These are phyloP conservation scores for Saccharomycopsis oosterbeekiorum DNA, from an alignment of 805 yeast species.

Conservation along the genomic window DNA sequence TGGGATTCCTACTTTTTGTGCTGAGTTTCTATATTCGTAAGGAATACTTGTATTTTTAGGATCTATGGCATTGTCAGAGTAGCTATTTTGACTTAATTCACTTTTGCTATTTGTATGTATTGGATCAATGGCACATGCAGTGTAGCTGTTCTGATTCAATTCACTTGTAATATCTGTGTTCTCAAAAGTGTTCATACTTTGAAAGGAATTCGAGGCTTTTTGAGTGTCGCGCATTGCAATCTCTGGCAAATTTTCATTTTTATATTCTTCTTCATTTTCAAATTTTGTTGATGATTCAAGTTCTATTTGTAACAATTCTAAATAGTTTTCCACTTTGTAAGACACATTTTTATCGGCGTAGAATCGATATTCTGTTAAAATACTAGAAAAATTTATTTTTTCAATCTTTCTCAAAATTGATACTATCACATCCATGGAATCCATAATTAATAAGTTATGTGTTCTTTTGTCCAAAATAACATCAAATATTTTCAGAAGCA, in stretches of 20 bases:
- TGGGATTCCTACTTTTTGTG: constrained; percentile 19
- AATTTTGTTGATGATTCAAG: constrained; percentile 28
- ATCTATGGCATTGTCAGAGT: not conserved
- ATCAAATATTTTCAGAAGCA: constrained; percentile 58
- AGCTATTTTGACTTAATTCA: not conserved
- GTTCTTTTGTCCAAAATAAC: constrained; percentile 49
- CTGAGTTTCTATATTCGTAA: constrained; percentile 2
- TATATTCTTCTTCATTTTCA: constrained; percentile 2
- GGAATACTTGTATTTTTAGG: not conserved
- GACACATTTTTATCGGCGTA: constrained; percentile 64
- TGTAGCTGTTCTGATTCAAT: not conserved
- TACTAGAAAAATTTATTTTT: constrained; percentile 81
- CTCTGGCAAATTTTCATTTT: not conserved
- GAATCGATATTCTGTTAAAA: constrained; percentile 75
- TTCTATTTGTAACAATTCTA: constrained; percentile 60
- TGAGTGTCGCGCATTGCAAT: not conserved
- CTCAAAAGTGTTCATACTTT: not conserved
- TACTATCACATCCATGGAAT: constrained; percentile 66
- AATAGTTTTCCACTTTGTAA: constrained; percentile 70
- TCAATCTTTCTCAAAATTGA: constrained; percentile 77
- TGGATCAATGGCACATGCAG: not conserved
- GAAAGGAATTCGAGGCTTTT: not conserved
- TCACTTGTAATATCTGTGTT: not conserved
- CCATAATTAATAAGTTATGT: constrained; percentile 67
- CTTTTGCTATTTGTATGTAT: not conserved